phyloP scores from a whole-genome alignment of 1,139 yeast species.

The Nadsonia commutata region DNA sequence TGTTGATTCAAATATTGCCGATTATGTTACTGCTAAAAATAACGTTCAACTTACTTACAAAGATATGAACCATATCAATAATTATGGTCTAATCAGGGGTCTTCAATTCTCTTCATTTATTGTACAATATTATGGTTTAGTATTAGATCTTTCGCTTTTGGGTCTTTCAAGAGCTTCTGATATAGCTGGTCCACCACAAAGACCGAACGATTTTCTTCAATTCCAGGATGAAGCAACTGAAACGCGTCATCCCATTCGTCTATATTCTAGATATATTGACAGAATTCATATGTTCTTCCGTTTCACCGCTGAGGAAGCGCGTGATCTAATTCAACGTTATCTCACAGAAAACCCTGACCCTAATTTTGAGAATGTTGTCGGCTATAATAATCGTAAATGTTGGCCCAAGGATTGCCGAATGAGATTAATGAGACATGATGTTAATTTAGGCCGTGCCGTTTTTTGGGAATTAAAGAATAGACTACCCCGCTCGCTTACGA shows the following conservation, averaged over 20 bases:
- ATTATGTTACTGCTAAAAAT: constrained; percentile 85
- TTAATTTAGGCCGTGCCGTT: constrained; percentile 79
- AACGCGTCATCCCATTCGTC: constrained; percentile 54
- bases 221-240: constrained; percentile 48
- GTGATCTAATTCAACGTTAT: constrained; percentile 61
- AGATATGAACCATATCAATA: constrained; percentile 90
- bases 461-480: constrained; percentile 83
- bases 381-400: constrained; percentile 77
- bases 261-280: constrained; percentile 75
- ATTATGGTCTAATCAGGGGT: constrained; percentile 77
- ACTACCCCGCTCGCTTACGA: constrained; percentile 59
- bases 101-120: constrained; percentile 83
- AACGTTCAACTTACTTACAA: constrained; percentile 72
- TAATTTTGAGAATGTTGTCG: constrained; percentile 70
- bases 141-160: constrained; percentile 63
- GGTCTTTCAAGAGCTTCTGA: constrained; percentile 83
- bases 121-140: constrained; percentile 78
- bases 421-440: constrained; percentile 85
- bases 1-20: constrained; percentile 86
- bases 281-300: constrained; percentile 67
- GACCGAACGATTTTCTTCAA: constrained; percentile 68
- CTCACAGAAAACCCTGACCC: constrained; percentile 85
- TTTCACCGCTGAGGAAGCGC: constrained; percentile 58
- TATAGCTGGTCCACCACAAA: constrained; percentile 55
- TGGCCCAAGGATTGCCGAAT: constrained; percentile 93